Base-by-base conservation (phyloP, 1,284 basidiomycete genomes). In the Fistulina hepatica region DNA sequence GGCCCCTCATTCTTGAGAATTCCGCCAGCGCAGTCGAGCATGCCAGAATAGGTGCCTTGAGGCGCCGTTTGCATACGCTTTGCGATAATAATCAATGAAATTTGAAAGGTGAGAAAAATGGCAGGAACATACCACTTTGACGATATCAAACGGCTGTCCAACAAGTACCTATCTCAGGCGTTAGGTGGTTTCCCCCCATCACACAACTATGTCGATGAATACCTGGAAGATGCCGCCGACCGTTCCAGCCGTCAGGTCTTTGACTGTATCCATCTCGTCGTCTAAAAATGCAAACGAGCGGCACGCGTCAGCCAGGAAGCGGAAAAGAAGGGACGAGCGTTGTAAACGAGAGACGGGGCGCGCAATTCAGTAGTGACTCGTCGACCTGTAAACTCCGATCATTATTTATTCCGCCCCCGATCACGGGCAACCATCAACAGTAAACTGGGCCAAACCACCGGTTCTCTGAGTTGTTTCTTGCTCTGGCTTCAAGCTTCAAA, bases 141-240 rank as follows among this genome's bases (percentile, higher is more conserved):
- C 85, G 47, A 95, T 95, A 61, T 97, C 93, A 56, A 97, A 94
- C 13, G 91, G 89, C 61, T 95, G 92, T 32, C 91, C 91, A 37
- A 94, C 90, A 28, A 95, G 69, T 41, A 86, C 83, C 82, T 85
- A 44, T 8, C 39, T 40, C 34, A 34, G 27, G 44, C 44, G 37
- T 44, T 20, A 42, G 34, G 35, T 41, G 44, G 33, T 40, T 33
- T 28, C 33, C 17, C 36, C 37, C 35, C 5, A 36, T 23, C 12
- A 22, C 31, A 44, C 39, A 36, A 25, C 21, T 17, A 34, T 32
- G 26, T 16, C 28, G 5, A n/a, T 9, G 13, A 25, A 41, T 48
- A 88, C 90, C 69, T 95, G 91, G 34, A 83, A 79, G 49, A 93
- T 80, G 33, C 91, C 91, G 34, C 91, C 91, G 20, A 75, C 74